Percentiles rank a stretch among this genome's conserved stretches.
Conservation (phyloP, 148 eudicot species). For the Arbutus unedo region DNA sequence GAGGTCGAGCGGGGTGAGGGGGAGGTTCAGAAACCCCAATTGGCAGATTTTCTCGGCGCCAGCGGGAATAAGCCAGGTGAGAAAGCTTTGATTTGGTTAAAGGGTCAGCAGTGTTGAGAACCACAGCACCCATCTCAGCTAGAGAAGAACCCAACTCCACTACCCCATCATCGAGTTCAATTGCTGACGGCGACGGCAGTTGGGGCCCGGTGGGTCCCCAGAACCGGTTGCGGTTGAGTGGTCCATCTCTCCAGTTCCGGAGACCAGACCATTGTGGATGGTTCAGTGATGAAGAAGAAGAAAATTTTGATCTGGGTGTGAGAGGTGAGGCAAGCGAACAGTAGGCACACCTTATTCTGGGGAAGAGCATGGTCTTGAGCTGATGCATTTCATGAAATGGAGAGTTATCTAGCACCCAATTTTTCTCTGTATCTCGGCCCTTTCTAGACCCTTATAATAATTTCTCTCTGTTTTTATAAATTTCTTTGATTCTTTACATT, state of each 20-base stretch:
- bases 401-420: background rate
- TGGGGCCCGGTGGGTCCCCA: slow-evolving; percentile 83
- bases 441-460: background rate
- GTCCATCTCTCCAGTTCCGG: slow-evolving; percentile 57
- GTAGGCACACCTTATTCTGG: background rate
- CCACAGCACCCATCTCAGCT: slow-evolving; percentile 70
- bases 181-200: slow-evolving; percentile 17
- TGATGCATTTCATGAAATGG: background rate
- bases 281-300: slow-evolving; percentile 21
- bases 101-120: slow-evolving; percentile 71
- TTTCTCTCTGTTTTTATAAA: background rate
- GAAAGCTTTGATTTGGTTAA: slow-evolving; percentile 65
- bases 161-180: slow-evolving; percentile 4
- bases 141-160: slow-evolving; percentile 38
- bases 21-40: slow-evolving; percentile 64
- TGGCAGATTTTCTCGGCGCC: slow-evolving; percentile 43
- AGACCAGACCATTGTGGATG: slow-evolving; percentile 68
- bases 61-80: slow-evolving; percentile 61
- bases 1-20: slow-evolving; percentile 62
- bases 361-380: background rate
- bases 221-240: slow-evolving; percentile 49
- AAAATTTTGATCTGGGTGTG: slow-evolving; percentile 19
- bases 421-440: background rate
- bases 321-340: background rate
- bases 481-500: background rate